Base-by-base conservation (phyloP, 2,329 filamentous ascomycete species). In the Boeremia lycopersici region DNA sequence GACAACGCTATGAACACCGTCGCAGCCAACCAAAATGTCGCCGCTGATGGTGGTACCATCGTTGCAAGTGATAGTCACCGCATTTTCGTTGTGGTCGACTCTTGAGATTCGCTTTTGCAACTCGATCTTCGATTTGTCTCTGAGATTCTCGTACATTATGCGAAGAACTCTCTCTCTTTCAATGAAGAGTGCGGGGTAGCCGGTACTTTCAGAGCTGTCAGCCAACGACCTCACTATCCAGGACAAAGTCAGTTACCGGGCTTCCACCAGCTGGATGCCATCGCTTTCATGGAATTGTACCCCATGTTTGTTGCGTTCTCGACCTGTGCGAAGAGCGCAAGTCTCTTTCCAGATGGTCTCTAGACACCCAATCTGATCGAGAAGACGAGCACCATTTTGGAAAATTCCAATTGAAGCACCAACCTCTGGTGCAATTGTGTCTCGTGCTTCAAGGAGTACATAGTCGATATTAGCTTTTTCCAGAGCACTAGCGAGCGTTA, bases 321-420 rank as follows among this genome's bases (percentile, higher is more conserved):
- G 28, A 29, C 11, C 8, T 23, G 19, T 12, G 5, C 15, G 15
- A 11, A 53, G 43, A 29, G 33, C 31, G n/a, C 23, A 35, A 1
- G 42, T 39, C 6, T 48, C 33, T 19, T 47, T 41, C 13, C n/a
- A 12, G 10, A 62, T 52, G 6, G 31, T 19, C 0, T 60, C 45
- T 5, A 42, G 46, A 29, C 47, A 59, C 10, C 59, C 64, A 1
- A 68, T 31, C 25, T 68, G 64, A 43, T 65, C 65, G 10, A 68
- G 33, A 6, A 68, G 60, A 5, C 62, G 48, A 9, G 26, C 31
- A 4, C 59, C 62, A 17, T 63, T 62, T 5, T 60, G 56, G 6
- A 59, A 56, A 15, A 67, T 38, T 1, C 54, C 65, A 25, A 68
- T 61, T 9, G 52, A 60, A 7, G 65, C 65, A 6, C 64, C 65